These are phyloP conservation scores for Bimuria novae-zelandiae DNA, from an alignment of 2,329 filamentous ascomycete genomes.

Conservation along the genomic window DNA sequence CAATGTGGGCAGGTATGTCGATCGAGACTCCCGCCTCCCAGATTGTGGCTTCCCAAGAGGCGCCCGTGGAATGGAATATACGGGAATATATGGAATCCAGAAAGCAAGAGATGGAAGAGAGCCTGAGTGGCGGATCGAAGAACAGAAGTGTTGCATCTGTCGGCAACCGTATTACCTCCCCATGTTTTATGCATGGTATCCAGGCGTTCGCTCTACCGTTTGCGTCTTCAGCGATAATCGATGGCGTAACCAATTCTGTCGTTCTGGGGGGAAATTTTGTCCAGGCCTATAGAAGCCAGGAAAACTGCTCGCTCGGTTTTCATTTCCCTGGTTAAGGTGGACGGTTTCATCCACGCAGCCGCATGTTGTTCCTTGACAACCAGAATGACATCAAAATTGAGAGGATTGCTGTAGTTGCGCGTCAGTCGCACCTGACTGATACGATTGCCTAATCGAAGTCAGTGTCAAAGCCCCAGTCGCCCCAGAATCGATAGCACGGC, in stretches of 20 bases:
- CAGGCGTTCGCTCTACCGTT: neutral
- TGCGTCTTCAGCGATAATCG: slow-evolving; percentile 19
- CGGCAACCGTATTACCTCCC: neutral
- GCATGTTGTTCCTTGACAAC: slow-evolving; percentile 14
- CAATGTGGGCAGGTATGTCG: too few relatives aligned
- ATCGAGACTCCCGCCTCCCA: too few relatives aligned
- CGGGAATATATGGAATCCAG: too few relatives aligned
- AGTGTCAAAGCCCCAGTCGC: too few relatives aligned
- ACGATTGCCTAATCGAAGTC: neutral
- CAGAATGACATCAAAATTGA: too few relatives aligned
- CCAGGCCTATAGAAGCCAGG: slow-evolving; percentile 10
- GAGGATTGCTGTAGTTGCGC: neutral
- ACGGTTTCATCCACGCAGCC: slow-evolving; percentile 15
- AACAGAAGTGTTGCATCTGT: too few relatives aligned
- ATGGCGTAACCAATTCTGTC: slow-evolving; percentile 15
- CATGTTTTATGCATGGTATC: neutral
- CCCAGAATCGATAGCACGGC: too few relatives aligned
- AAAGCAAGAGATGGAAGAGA: too few relatives aligned
- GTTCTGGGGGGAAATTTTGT: neutral
- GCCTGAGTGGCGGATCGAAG: too few relatives aligned
- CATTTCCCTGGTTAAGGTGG: neutral
- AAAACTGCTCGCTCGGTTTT: too few relatives aligned
- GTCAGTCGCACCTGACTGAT: neutral
- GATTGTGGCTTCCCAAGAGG: too few relatives aligned
- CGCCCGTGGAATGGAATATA: too few relatives aligned